A percentile compares a stretch with the other conserved stretches of the same genome.
Evolutionary conservation across 352 stramenopile species (phyloP).

Genomic region (Pythium guiyangense): DNA sequence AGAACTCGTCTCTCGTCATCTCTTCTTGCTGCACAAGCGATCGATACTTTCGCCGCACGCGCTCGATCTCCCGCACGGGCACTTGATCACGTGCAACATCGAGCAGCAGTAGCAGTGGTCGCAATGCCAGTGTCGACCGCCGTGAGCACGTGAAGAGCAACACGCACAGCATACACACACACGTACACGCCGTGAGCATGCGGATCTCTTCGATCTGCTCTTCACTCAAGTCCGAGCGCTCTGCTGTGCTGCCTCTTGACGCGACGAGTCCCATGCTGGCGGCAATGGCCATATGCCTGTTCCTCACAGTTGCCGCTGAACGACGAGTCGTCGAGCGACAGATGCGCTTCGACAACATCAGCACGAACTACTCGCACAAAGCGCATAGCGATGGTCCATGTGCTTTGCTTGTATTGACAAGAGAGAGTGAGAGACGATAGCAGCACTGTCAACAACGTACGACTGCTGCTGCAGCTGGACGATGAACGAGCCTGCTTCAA

Average conservation of each 20-base stretch:
- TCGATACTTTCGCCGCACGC: constrained; percentile 40
- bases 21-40: constrained; percentile 27
- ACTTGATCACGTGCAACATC: constrained; percentile 18
- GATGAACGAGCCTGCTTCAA: too few relatives aligned
- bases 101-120: too few relatives aligned
- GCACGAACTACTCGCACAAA: too few relatives aligned
- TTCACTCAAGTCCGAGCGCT: constrained; percentile 39
- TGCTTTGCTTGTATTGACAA: too few relatives aligned
- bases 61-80: constrained; percentile 45
- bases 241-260: constrained; percentile 11
- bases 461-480: too few relatives aligned
- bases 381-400: too few relatives aligned
- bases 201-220: constrained; percentile 55
- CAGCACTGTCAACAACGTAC: background rate
- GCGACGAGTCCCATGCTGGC: constrained; percentile 16
- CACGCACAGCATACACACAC: background rate
- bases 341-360: too few relatives aligned
- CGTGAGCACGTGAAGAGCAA: background rate
- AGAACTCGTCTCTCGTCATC: constrained; percentile 61
- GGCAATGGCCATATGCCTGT: background rate
- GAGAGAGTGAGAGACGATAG: background rate
- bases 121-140: too few relatives aligned
- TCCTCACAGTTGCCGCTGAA: background rate
- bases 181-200: constrained; percentile 54
- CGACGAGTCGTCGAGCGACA: too few relatives aligned